Base-by-base conservation (phyloP, 805 yeast genomes). In the Sporopachydermia quercuum region DNA sequence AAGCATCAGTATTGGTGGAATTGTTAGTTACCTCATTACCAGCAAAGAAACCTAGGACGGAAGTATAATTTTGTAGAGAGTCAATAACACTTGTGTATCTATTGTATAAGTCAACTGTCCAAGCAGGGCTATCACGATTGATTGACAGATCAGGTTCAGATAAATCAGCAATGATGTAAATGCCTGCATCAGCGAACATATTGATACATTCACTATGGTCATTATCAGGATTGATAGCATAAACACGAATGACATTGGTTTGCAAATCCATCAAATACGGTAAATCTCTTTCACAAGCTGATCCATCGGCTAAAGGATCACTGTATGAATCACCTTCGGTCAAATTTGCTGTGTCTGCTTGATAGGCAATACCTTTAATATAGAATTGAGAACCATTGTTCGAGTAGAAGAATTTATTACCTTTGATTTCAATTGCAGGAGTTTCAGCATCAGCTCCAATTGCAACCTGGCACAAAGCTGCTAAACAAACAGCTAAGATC, bases 361-460 rank as follows among this genome's bases (percentile, higher is more conserved):
- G 96, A 60, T 86, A 85, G 0, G 94, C 94, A 39, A 85, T 71
- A 48, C 96, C 96, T 52, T 75, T 78, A 52, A 87, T 71, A 60
- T 76, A 87, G 61, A 87, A 87, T 61, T 84, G 94, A 35, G 80
- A 70, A 6, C 86, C 89, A 47, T 77, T 73, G 47, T 65, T 66
- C 15, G 77, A 61, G 59, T 74, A 71, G 59, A 79, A 85, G 60
- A 89, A 85, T 58, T 81, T 78, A 65, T 71, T 78, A 4, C 89
- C 91, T 18, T 64, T 60, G 16, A 78, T 67, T 43, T 74, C 79
- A 43, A 84, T 71, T 5, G 72, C 48, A 16, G 77, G 70, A 17
- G 65, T 48, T 36, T 51, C 50, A 14, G 53, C 53, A 19, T 60
- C 59, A 16, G 54, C n/a, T n/a, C n/a, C n/a, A n/a, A n/a, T n/a